Evolutionary conservation across 371 early-diverging fungal species (phyloP).

Genomic region (Rhizopus stolonifer): DNA sequence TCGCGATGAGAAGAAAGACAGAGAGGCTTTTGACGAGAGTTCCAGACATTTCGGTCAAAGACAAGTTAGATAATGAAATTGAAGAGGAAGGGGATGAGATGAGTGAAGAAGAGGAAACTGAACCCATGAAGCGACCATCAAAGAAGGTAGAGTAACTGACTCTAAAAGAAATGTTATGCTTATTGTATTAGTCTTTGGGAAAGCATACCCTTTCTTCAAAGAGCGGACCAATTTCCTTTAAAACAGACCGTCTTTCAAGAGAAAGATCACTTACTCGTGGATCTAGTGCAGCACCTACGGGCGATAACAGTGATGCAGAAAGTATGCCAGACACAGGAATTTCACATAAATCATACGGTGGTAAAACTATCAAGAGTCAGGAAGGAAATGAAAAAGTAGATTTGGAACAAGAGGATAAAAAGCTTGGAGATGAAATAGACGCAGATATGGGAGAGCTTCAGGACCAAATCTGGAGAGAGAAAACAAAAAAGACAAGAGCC

Average conservation of each 20-base stretch:
- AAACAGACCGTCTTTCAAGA: slow-evolving; percentile 9
- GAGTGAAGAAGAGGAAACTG: slow-evolving; percentile 46
- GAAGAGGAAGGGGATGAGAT: slow-evolving; percentile 53
- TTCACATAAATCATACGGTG: slow-evolving; percentile 21
- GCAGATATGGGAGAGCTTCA: slow-evolving; percentile 52
- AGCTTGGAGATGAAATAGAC: slow-evolving; percentile 46
- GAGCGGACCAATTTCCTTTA: neutral
- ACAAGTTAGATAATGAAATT: slow-evolving; percentile 56
- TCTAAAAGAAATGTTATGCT: neutral
- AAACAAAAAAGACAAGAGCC: slow-evolving; percentile 61
- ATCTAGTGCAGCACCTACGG: slow-evolving; percentile 22
- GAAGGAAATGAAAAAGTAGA: slow-evolving; percentile 19
- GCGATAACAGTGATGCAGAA: slow-evolving; percentile 11
- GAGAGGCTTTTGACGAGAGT: slow-evolving; percentile 73
- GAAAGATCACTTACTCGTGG: slow-evolving; percentile 26
- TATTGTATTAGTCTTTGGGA: slow-evolving; percentile 4
- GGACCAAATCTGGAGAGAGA: slow-evolving; percentile 62
- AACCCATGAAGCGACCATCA: slow-evolving; percentile 30
- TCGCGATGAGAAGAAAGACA: slow-evolving; percentile 77
- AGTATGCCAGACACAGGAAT: slow-evolving; percentile 11
- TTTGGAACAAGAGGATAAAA: slow-evolving; percentile 44
- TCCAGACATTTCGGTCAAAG: slow-evolving; percentile 76
- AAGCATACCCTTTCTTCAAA: slow-evolving; percentile 19
- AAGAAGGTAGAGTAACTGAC: slow-evolving; percentile 28
- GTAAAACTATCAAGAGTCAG: slow-evolving; percentile 18